Evolutionary conservation across 2,329 filamentous ascomycete species (phyloP).

Genomic region (Sarocladium strictum): DNA sequence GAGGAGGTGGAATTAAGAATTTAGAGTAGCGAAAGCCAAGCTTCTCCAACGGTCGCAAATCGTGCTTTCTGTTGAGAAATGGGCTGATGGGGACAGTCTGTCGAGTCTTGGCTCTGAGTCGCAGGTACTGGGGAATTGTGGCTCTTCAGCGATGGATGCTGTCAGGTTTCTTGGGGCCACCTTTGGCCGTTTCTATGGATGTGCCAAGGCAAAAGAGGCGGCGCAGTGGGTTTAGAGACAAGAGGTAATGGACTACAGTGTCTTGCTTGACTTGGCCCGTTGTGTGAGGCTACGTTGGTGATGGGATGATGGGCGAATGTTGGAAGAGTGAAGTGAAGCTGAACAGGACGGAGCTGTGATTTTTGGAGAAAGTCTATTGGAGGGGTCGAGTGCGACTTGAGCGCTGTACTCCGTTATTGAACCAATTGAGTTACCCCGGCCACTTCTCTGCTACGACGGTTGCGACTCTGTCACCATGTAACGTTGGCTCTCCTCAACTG

Average conservation of each 20-base stretch:
- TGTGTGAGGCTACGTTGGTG: not conserved
- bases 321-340: not conserved
- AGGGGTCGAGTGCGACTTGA: not conserved
- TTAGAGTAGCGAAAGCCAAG: slow-evolving; percentile 2
- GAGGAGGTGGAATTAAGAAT: not conserved
- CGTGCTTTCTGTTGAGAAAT: not conserved
- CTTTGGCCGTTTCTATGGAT: too few relatives aligned
- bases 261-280: not conserved
- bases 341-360: not conserved
- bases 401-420: not conserved
- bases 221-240: too few relatives aligned
- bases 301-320: too few relatives aligned
- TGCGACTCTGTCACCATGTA: too few relatives aligned
- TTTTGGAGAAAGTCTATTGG: not conserved
- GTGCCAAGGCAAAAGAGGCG: too few relatives aligned
- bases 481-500: too few relatives aligned
- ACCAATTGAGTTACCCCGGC: not conserved
- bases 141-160: not conserved
- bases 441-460: too few relatives aligned
- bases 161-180: too few relatives aligned
- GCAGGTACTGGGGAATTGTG: not conserved
- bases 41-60: not conserved
- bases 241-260: not conserved
- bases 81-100: not conserved
- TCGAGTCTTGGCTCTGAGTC: not conserved